These are phyloP conservation scores for Volvariella volvacea DNA, from an alignment of 1,284 basidiomycete genomes.

Conservation along the genomic window DNA sequence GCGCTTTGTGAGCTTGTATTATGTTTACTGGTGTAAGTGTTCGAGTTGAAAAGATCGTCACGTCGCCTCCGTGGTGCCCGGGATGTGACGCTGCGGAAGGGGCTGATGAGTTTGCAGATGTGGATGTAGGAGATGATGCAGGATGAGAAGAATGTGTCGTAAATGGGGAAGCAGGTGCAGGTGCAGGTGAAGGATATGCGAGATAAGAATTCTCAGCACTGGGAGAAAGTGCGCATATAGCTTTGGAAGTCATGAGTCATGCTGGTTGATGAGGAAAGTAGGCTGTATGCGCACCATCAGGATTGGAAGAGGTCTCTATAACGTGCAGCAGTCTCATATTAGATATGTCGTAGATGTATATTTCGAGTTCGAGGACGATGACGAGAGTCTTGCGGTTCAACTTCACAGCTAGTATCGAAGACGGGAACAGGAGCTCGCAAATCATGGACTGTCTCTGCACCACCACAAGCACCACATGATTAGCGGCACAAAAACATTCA, in stretches of 20 bases:
- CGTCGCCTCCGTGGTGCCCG: constrained; percentile 66
- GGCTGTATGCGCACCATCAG: constrained; percentile 64
- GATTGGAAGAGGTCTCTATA: constrained; percentile 95
- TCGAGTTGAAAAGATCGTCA: constrained; percentile 90
- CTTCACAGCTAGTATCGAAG: constrained; percentile 93
- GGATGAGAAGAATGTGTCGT: constrained; percentile 35
- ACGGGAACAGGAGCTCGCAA: constrained; percentile 96
- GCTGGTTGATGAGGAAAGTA: not conserved
- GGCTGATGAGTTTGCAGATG: constrained; percentile 13
- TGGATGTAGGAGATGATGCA: constrained; percentile 27
- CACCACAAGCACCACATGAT: constrained; percentile 6
- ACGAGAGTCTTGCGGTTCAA: constrained; percentile 95
- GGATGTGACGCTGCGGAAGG: constrained; percentile 10
- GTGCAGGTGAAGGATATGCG: constrained; percentile 92
- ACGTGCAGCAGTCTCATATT: constrained; percentile 98
- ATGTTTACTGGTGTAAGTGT: constrained; percentile 90
- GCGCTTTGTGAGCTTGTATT: constrained; percentile 95
- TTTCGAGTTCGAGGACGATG: constrained; percentile 92
- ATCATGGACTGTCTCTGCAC: constrained; percentile 93
- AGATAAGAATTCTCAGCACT: constrained; percentile 95
- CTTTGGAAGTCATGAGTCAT: constrained; percentile 32
- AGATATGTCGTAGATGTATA: constrained; percentile 98
- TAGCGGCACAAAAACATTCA: constrained; percentile 2
- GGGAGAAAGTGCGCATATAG: constrained; percentile 91
- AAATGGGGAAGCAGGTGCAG: constrained; percentile 66